Percentiles rank a stretch among this genome's conserved stretches.
Conservation (phyloP, 2,329 filamentous ascomycete species). For the Pseudocercospora crystallina region DNA sequence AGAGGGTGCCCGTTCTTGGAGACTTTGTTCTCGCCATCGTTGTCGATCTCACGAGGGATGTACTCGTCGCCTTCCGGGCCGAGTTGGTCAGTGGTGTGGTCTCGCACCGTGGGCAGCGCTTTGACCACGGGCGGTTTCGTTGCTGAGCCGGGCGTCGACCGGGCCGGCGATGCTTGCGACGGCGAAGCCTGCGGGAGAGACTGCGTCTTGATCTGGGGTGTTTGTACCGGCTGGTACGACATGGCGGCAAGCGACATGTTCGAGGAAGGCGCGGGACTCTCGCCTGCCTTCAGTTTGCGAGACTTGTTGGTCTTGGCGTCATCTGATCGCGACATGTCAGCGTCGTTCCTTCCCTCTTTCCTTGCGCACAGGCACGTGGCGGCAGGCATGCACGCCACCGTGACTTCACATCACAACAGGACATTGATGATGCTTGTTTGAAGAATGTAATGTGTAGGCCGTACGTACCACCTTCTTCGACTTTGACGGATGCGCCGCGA, state of each 20-base stretch:
- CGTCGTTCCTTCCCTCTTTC: slow-evolving; percentile 6
- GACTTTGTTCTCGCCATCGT: slow-evolving; percentile 92
- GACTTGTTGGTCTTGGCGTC: slow-evolving; percentile 52
- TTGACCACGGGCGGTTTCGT: slow-evolving; percentile 76
- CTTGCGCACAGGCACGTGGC: neutral
- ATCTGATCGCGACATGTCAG: slow-evolving; percentile 37
- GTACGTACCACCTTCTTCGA: slow-evolving; percentile 68
- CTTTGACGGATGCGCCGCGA: slow-evolving; percentile 49
- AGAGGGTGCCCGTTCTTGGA: slow-evolving; percentile 76
- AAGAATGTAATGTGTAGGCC: neutral
- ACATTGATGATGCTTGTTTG: neutral
- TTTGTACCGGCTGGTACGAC: slow-evolving; percentile 49
- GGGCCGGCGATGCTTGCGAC: slow-evolving; percentile 65
- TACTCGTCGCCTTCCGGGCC: slow-evolving; percentile 90
- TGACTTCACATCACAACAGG: too few species aligned
- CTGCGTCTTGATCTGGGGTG: slow-evolving; percentile 55
- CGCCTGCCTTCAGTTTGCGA: slow-evolving; percentile 28
- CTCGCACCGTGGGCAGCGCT: slow-evolving; percentile 89
- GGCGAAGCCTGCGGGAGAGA: slow-evolving; percentile 53
- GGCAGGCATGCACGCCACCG: neutral
- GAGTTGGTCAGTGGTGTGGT: slow-evolving; percentile 95
- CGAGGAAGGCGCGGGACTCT: slow-evolving; percentile 27
- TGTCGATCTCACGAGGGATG: slow-evolving; percentile 87
- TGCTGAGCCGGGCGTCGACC: slow-evolving; percentile 67
- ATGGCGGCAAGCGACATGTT: slow-evolving; percentile 53